Evolutionary conservation across 495 filamentous ascomycete genomes (phyloP), one percentile per base, ranked within the genome.

Genomic region (Articulospora tetracladia): DNA sequence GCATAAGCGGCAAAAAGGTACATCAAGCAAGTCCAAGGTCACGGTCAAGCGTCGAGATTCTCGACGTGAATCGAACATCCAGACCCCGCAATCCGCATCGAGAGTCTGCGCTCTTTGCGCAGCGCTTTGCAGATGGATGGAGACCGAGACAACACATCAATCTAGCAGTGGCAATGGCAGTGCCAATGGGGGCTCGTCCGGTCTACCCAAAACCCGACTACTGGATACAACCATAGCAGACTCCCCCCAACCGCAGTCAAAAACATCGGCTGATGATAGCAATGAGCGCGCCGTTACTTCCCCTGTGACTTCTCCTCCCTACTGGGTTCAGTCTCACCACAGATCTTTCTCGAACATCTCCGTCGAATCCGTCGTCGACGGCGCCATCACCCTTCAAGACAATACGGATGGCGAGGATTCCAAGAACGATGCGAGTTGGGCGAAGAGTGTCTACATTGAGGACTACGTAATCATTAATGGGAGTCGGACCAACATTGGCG

Each of bases 371-470:
- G 62, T 73, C 0, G 68, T 71, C 0, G 61, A 65, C 2, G 77
- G 78, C 24, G 78, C 74, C 26, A 84, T 84, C 53, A 79, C 72
- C 17, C 66, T 84, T 49, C 76, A 73, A 41, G 81, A 84, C 60
- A 83, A 83, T 68, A 74, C 65, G 23, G 72, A 72, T 57, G 73
- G 72, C 15, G 67, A 65, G 17, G 65, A 67, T 50, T 24, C 77
- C 41, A 74, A 77, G 50, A 81, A 80, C 56, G 72, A 74, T 26
- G 79, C 79, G 12, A 83, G 81, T 66, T 84, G 81, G 81, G 81
- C 81, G 27, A 77, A 72, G 67, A 79, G 79, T 61, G 81, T 82
- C 24, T 68, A 77, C 65, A 74, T 84, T 51, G 73, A 74, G 4
- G 77, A 83, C 52, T 72, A 76, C 64, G 73, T 81, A 4, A 63